These are phyloP conservation scores for Suillus sp. DNA, from an alignment of 768 basidiomycete genomes.

Conservation along the genomic window DNA sequence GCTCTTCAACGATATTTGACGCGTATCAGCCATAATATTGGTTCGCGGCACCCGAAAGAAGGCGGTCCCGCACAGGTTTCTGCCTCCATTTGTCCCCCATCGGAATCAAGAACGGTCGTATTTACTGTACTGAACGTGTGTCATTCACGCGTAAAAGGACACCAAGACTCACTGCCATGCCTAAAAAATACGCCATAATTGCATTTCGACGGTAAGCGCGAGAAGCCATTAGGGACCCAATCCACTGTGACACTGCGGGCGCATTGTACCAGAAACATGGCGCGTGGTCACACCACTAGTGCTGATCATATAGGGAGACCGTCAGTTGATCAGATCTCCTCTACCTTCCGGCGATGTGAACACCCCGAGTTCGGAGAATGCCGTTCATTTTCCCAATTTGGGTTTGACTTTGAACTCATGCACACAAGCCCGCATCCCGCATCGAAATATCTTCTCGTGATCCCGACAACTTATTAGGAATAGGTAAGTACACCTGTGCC, in stretches of 20 bases:
- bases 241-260: too few species aligned
- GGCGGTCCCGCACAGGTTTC: conserved; percentile 18
- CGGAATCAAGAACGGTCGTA: neutral
- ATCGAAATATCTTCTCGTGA: neutral
- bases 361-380: conserved; percentile 34
- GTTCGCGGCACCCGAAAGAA: conserved; percentile 15
- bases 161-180: neutral
- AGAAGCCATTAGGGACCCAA: neutral
- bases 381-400: conserved; percentile 21
- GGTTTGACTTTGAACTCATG: conserved; percentile 3
- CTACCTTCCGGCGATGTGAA: conserved; percentile 35
- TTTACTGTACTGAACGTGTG: neutral
- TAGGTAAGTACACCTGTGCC: neutral
- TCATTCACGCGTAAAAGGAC: neutral
- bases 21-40: conserved; percentile 14
- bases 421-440: too few species aligned
- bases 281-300: neutral
- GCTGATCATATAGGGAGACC: too few species aligned
- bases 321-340: too few species aligned
- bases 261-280: neutral
- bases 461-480: neutral
- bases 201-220: neutral
- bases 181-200: neutral
- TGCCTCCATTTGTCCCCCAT: too few species aligned
- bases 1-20: conserved; percentile 6